Conservation (phyloP, 2,329 filamentous ascomycete genomes). For the Mycogone perniciosa region DNA sequence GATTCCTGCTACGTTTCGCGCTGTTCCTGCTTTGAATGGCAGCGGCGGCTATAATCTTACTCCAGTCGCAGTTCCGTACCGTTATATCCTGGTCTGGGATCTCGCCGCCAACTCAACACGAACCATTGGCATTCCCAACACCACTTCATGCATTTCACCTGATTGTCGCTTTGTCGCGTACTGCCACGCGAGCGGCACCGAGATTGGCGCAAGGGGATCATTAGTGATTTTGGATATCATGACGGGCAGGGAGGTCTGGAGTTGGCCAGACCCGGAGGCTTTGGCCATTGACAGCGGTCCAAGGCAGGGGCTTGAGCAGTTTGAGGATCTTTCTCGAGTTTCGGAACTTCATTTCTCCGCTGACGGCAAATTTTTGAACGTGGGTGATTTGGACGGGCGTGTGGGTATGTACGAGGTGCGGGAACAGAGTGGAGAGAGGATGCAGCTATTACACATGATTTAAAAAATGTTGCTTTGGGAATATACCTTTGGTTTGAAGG, state of each 20-base stretch:
- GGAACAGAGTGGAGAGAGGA: conserved; percentile 16
- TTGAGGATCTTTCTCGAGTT: conserved; percentile 29
- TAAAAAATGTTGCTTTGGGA: not conserved
- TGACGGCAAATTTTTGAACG: conserved; percentile 30
- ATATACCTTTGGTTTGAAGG: not conserved
- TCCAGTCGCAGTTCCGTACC: conserved; percentile 25
- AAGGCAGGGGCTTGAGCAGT: conserved; percentile 23
- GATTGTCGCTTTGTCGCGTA: conserved; percentile 37
- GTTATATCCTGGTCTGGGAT: conserved; percentile 36
- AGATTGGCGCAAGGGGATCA: conserved; percentile 26
- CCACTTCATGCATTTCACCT: conserved; percentile 32
- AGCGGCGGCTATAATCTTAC: conserved; percentile 29
- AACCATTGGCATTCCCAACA: conserved; percentile 35
- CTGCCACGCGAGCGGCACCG: conserved; percentile 30
- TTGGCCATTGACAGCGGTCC: conserved; percentile 19
- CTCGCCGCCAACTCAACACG: conserved; percentile 31
- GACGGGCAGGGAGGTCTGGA: conserved; percentile 32
- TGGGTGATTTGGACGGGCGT: conserved; percentile 29
- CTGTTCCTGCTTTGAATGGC: conserved; percentile 23
- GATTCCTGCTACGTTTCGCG: conserved; percentile 33
- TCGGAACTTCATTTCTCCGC: conserved; percentile 34
- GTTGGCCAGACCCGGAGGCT: conserved; percentile 29
- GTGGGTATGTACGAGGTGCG: conserved; percentile 32
- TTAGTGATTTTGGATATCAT: conserved; percentile 34
- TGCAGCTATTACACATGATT: conserved; percentile 11